phyloP scores from a whole-genome alignment of 345 rosid genomes.

The Brassica nigra region DNA sequence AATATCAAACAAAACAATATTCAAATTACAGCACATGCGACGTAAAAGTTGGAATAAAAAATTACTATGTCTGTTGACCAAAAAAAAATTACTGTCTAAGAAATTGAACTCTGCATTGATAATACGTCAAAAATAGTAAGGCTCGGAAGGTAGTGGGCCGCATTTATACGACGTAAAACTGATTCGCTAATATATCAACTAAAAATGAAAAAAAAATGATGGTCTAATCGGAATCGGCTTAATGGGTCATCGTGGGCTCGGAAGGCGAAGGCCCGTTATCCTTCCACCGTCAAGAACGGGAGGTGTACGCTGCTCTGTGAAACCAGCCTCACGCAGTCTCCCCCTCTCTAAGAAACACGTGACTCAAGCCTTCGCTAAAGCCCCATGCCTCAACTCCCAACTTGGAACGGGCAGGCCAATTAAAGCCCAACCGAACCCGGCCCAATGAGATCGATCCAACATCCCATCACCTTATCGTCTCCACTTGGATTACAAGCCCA shows the following conservation, averaged over 20 bases:
- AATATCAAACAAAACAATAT: too few relatives aligned
- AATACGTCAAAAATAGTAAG: too few relatives aligned
- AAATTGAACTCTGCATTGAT: too few relatives aligned
- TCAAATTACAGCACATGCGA: too few relatives aligned
- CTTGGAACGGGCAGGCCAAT: constrained; percentile 45
- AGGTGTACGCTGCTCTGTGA: constrained; percentile 34
- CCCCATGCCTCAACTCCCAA: constrained; percentile 11
- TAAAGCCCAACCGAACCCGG: not conserved
- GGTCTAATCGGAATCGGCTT: not conserved
- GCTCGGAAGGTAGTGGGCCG: too few relatives aligned
- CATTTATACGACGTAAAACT: too few relatives aligned
- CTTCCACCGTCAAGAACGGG: constrained; percentile 47
- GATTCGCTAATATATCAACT: too few relatives aligned
- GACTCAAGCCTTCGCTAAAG: constrained; percentile 22
- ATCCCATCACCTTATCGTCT: constrained; percentile 17
- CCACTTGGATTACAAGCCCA: constrained; percentile 30
- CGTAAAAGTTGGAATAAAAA: too few relatives aligned
- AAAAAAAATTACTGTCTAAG: too few relatives aligned
- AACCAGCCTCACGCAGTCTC: constrained; percentile 45
- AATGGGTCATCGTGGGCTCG: not conserved
- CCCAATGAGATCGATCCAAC: not conserved
- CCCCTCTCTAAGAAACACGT: constrained; percentile 31
- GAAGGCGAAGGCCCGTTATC: constrained; percentile 37
- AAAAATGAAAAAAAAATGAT: not conserved
- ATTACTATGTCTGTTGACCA: too few relatives aligned